Evolutionary conservation across 202 grass and related monocot species (phyloP).

Genomic region (Eragrostis tef): DNA sequence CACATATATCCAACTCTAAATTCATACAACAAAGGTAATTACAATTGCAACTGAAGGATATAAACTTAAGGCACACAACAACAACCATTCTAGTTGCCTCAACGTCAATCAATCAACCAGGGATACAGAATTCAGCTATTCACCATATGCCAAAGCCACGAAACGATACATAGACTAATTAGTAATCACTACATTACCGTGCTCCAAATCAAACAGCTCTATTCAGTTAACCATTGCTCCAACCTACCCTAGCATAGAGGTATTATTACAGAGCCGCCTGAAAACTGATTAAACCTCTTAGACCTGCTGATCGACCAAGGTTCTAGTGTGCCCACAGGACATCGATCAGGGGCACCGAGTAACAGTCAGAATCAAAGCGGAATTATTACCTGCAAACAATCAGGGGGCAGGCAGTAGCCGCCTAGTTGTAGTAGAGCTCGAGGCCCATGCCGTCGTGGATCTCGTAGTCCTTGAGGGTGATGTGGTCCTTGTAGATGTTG

Average conservation of each 20-base stretch:
- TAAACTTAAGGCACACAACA: neutral
- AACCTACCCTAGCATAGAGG: neutral
- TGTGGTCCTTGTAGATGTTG: conserved; percentile 98
- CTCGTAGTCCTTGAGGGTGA: conserved; percentile 98
- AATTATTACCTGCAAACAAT: neutral
- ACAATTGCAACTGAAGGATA: neutral
- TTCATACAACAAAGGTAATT: neutral
- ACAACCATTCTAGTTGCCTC: neutral
- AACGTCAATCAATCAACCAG: neutral
- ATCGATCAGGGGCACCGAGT: too few relatives aligned
- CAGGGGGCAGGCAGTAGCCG: too few relatives aligned
- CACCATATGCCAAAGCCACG: neutral
- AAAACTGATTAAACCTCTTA: neutral
- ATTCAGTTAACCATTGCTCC: neutral
- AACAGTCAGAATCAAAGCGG: neutral
- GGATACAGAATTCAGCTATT: neutral
- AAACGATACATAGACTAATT: neutral
- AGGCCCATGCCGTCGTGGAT: conserved; percentile 96
- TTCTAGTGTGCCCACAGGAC: too few relatives aligned
- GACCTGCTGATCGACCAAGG: too few relatives aligned
- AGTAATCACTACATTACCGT: neutral
- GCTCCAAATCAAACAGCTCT: neutral
- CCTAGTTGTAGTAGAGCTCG: conserved; percentile 99
- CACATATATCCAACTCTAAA: neutral
- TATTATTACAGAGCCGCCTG: neutral